A percentile compares a stretch with the other conserved stretches of the same genome.
Conservation (phyloP, 331 rosid genomes). For the Quercus lobata region DNA sequence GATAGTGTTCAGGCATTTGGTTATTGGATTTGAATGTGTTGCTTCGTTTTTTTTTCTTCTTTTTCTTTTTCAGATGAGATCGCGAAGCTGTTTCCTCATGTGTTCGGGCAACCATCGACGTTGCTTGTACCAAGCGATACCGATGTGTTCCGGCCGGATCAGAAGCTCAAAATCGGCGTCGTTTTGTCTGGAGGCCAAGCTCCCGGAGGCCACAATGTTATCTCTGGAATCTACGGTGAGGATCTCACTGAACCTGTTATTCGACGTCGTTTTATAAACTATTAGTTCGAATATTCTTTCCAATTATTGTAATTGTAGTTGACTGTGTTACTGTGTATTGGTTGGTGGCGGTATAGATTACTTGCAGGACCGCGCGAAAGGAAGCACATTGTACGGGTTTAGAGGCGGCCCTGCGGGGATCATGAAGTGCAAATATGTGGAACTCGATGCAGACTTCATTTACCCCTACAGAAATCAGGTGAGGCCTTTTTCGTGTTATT, state of each 20-base stretch:
- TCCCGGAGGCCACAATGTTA: constrained; percentile 98
- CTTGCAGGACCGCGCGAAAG: constrained; percentile 70
- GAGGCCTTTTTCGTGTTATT: not conserved
- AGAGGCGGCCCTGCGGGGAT: constrained; percentile 98
- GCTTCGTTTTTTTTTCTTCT: not conserved
- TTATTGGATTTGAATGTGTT: not conserved
- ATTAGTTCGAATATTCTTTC: not conserved
- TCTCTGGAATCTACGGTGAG: constrained; percentile 83
- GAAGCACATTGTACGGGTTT: constrained; percentile 90
- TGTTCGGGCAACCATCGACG: constrained; percentile 93
- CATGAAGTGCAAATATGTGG: constrained; percentile 85
- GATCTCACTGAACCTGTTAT: not conserved
- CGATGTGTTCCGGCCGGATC: constrained; percentile 8
- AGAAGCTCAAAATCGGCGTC: constrained; percentile 84
- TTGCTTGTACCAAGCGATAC: constrained; percentile 48
- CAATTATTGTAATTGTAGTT: not conserved
- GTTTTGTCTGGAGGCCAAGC: constrained; percentile 99
- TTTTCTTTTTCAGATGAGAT: constrained; percentile 59
- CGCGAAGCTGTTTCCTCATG: constrained; percentile 78
- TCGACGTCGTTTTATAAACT: not conserved
- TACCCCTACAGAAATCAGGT: constrained; percentile 97
- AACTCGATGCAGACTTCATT: constrained; percentile 68
- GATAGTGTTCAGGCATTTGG: not conserved
- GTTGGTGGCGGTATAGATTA: constrained; percentile 45
- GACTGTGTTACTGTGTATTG: not conserved